phyloP scores from a whole-genome alignment of 768 basidiomycete genomes.

The Daedaleopsis sinensis region DNA sequence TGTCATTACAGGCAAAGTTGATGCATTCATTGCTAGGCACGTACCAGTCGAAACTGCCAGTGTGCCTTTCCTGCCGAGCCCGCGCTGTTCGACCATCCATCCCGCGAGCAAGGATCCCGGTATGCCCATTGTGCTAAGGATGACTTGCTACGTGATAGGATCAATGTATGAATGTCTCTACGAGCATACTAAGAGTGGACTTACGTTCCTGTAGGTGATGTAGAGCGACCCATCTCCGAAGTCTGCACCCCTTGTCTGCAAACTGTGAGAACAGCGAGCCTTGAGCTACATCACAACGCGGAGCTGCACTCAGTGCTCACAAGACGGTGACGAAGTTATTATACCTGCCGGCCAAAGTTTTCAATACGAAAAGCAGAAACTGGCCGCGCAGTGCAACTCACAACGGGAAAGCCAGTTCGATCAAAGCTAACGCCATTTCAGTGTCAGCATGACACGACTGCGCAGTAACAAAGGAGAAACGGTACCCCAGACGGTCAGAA shows the following conservation, averaged over 20 bases:
- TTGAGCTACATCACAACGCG: neutral
- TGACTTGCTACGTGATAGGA: constrained; percentile 43
- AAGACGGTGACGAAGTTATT: constrained; percentile 55
- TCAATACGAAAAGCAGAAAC: neutral
- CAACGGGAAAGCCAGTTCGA: constrained; percentile 74
- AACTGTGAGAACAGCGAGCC: constrained; percentile 36
- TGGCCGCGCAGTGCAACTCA: constrained; percentile 30
- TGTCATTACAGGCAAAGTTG: neutral
- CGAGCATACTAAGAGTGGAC: constrained; percentile 8
- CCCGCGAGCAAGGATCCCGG: constrained; percentile 59
- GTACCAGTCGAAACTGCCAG: constrained; percentile 50
- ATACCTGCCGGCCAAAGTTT: constrained; percentile 33
- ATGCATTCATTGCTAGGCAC: constrained; percentile 6
- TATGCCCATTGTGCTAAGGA: constrained; percentile 55
- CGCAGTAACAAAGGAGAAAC: too few relatives aligned
- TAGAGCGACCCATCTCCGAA: constrained; percentile 71
- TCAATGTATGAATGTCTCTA: neutral
- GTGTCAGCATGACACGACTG: neutral
- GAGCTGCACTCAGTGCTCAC: constrained; percentile 33
- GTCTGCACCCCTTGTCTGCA: constrained; percentile 61
- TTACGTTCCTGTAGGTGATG: constrained; percentile 72
- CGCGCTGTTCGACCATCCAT: constrained; percentile 49
- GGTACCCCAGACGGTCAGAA: constrained; percentile 56
- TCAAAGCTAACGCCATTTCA: constrained; percentile 45
- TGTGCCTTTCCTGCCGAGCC: constrained; percentile 53